Percentiles rank a stretch among this genome's conserved stretches.
Evolutionary conservation across 495 filamentous ascomycete genomes (phyloP).

Genomic region (Corynascus novoguineensis): DNA sequence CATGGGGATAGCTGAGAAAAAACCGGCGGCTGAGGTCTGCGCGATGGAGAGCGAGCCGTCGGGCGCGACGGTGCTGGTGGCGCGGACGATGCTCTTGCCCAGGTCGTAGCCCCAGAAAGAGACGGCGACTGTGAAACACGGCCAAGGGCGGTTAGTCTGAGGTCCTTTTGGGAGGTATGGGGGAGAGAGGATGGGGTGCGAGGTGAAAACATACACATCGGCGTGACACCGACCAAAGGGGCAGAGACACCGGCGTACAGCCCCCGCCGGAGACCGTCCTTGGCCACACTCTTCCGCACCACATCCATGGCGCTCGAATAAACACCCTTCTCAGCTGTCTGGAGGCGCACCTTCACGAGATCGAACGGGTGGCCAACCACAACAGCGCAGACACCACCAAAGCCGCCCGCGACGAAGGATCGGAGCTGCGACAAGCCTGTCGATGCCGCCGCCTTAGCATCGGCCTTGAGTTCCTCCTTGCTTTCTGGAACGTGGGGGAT

Average conservation of each 20-base stretch:
- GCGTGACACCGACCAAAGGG: constrained; percentile 90
- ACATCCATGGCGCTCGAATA: constrained; percentile 90
- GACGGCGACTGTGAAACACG: constrained; percentile 70
- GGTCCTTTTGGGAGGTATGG: background rate
- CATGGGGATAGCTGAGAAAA: constrained; percentile 98
- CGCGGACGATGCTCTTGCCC: constrained; percentile 78
- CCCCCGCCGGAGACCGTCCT: constrained; percentile 77
- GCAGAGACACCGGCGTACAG: constrained; percentile 97
- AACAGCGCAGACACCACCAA: constrained; percentile 90
- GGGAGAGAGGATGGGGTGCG: background rate
- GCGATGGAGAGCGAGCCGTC: constrained; percentile 67
- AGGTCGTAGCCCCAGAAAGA: constrained; percentile 99
- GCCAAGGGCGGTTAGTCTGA: constrained; percentile 4
- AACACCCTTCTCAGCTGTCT: constrained; percentile 91
- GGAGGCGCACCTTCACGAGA: constrained; percentile 92
- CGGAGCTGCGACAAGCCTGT: constrained; percentile 53
- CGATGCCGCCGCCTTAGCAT: constrained; percentile 42
- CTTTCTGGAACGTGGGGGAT: constrained; percentile 49
- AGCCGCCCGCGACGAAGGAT: constrained; percentile 82
- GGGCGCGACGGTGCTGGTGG: constrained; percentile 58
- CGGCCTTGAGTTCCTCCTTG: constrained; percentile 48
- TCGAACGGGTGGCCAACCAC: constrained; percentile 95
- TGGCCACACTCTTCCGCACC: constrained; percentile 75
- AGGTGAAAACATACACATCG: constrained; percentile 71
- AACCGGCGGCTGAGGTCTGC: constrained; percentile 87